Conservation (phyloP, 2,329 filamentous ascomycete genomes). For the Pseudopithomyces maydicus region DNA sequence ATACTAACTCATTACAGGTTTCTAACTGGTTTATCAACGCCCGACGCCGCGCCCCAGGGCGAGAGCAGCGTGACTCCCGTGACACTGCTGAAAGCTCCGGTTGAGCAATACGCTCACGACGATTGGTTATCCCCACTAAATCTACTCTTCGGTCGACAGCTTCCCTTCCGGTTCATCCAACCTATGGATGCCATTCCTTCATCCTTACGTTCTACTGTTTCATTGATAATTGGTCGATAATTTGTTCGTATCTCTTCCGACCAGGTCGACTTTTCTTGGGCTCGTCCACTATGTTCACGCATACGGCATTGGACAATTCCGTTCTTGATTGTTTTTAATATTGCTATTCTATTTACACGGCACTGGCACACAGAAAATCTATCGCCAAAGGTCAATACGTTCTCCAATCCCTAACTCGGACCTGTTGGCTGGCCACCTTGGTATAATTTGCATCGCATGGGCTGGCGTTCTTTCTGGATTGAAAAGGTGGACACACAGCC, state of each 20-base stretch:
- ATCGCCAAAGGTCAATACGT: background rate
- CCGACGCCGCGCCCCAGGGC: constrained; percentile 58
- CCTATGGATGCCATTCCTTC: too few species aligned
- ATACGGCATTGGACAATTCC: background rate
- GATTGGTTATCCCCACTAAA: background rate
- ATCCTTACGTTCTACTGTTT: too few species aligned
- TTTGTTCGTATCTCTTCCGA: too few species aligned
- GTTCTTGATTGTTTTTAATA: constrained; percentile 1
- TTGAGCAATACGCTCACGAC: background rate
- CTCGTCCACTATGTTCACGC: background rate
- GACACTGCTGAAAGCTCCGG: constrained; percentile 23
- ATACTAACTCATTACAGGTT: constrained; percentile 51
- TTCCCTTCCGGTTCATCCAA: background rate
- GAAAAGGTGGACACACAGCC: background rate
- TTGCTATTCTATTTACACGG: background rate
- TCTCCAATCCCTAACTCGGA: background rate
- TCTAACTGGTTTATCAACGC: constrained; percentile 85
- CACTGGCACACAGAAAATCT: background rate
- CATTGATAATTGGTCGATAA: background rate
- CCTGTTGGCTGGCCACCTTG: background rate
- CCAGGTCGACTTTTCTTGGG: background rate
- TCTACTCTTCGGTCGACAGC: background rate
- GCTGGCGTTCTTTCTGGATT: background rate
- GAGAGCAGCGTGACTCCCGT: constrained; percentile 33
- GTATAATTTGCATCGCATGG: constrained; percentile 6